Conservation (phyloP, 1,284 basidiomycete species). For the Apiotrichum mycotoxinovorans region DNA sequence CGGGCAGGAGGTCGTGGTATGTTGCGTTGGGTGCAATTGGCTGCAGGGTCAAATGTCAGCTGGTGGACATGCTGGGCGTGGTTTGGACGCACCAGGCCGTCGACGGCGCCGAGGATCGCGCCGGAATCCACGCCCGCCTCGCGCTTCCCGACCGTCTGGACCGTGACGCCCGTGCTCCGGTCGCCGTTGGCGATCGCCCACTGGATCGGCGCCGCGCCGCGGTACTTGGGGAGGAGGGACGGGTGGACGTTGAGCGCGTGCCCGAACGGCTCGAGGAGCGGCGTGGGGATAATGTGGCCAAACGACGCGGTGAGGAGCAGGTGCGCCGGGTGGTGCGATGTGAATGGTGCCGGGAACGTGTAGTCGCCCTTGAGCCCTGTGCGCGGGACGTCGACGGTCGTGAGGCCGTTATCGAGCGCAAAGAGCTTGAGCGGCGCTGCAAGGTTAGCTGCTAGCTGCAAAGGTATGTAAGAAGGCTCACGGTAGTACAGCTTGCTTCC, state of each 20-base stretch:
- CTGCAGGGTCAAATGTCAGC: constrained; percentile 42
- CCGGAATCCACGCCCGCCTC: constrained; percentile 50
- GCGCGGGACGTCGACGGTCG: constrained; percentile 14
- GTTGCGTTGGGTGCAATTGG: constrained; percentile 52
- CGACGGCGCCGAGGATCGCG: constrained; percentile 41
- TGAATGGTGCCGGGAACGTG: constrained; percentile 47
- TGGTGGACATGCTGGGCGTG: not conserved
- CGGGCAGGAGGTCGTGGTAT: constrained; percentile 61
- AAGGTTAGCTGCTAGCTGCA: no score
- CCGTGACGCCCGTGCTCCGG: constrained; percentile 63
- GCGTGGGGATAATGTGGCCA: constrained; percentile 74
- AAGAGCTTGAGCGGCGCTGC: constrained; percentile 26
- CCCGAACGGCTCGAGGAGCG: constrained; percentile 64
- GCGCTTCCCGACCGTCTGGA: constrained; percentile 52
- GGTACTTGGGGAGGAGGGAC: constrained; percentile 79
- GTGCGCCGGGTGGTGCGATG: constrained; percentile 52
- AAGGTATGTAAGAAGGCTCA: constrained; percentile 4
- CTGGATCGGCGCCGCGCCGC: constrained; percentile 91
- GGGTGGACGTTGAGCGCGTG: constrained; percentile 88
- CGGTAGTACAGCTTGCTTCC: constrained; percentile 20
- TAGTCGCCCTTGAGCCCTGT: constrained; percentile 23
- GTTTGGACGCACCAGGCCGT: constrained; percentile 44
- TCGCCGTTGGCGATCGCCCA: constrained; percentile 68
- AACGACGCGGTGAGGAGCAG: constrained; percentile 88
- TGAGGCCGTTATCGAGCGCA: constrained; percentile 19